phyloP scores from a whole-genome alignment of 106 monocot genomes.

The Phalaenopsis aphrodite region DNA sequence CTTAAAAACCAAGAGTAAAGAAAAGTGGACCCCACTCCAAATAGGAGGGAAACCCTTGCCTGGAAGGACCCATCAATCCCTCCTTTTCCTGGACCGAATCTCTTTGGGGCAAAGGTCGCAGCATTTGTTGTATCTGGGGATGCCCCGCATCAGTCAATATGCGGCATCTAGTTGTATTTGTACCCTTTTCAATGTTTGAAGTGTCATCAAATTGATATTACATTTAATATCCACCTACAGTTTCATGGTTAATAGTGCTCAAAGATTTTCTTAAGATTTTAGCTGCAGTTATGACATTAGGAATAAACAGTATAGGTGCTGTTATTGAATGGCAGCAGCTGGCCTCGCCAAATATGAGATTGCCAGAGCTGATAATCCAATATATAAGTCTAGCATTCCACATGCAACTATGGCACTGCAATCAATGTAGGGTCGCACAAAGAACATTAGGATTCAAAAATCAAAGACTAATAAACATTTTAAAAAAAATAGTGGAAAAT shows the following conservation, averaged over 20 bases:
- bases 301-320: background rate
- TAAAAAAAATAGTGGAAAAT: too few relatives aligned
- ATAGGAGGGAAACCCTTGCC: too few relatives aligned
- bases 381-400: background rate
- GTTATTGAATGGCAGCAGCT: background rate
- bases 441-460: too few relatives aligned
- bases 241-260: background rate
- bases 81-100: too few relatives aligned
- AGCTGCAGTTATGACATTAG: background rate
- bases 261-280: background rate
- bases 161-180: background rate
- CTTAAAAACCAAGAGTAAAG: too few relatives aligned
- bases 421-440: too few relatives aligned
- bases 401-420: too few relatives aligned
- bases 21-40: too few relatives aligned
- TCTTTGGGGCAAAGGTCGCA: too few relatives aligned
- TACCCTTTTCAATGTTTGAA: background rate
- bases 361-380: background rate
- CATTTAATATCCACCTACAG: background rate
- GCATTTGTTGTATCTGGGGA: too few relatives aligned
- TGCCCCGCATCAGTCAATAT: background rate
- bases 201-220: background rate
- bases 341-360: background rate
- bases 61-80: too few relatives aligned
- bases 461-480: too few relatives aligned